Evolutionary conservation across 495 filamentous ascomycete species (phyloP).

Genomic region (Tuber brumale): DNA sequence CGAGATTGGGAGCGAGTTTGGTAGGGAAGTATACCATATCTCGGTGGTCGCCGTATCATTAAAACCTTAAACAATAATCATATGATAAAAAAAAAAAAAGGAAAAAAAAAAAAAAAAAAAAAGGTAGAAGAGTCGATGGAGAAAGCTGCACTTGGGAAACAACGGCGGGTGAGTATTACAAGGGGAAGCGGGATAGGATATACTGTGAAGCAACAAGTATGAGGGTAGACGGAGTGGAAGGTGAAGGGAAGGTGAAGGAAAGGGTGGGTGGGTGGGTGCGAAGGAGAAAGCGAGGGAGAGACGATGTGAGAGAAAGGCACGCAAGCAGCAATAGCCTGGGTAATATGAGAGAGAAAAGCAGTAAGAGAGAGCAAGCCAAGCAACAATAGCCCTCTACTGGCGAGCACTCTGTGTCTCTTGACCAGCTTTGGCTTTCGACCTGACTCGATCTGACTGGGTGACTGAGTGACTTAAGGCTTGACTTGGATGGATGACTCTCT

Average conservation of each 20-base stretch:
- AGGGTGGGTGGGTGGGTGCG: slow-evolving; percentile 29
- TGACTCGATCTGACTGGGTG: neutral
- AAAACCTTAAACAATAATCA: no score
- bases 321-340: slow-evolving; percentile 23
- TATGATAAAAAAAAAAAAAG: no score
- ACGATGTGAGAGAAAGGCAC: slow-evolving; percentile 20
- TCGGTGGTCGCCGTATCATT: no score
- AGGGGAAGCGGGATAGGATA: slow-evolving; percentile 1
- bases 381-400: neutral
- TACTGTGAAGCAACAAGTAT: neutral
- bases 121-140: slow-evolving; percentile 15
- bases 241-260: neutral
- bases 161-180: neutral
- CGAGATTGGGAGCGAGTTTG: no score
- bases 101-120: neutral
- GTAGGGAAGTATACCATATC: no score
- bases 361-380: neutral
- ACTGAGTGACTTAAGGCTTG: slow-evolving; percentile 2
- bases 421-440: neutral
- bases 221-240: neutral
- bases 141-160: slow-evolving; percentile 11
- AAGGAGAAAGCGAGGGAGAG: slow-evolving; percentile 21
- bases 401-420: slow-evolving; percentile 1
- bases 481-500: neutral
- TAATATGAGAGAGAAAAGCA: slow-evolving; percentile 13